Base-by-base conservation (phyloP, 768 basidiomycete species). In the Pleurotus citrinopileatus region DNA sequence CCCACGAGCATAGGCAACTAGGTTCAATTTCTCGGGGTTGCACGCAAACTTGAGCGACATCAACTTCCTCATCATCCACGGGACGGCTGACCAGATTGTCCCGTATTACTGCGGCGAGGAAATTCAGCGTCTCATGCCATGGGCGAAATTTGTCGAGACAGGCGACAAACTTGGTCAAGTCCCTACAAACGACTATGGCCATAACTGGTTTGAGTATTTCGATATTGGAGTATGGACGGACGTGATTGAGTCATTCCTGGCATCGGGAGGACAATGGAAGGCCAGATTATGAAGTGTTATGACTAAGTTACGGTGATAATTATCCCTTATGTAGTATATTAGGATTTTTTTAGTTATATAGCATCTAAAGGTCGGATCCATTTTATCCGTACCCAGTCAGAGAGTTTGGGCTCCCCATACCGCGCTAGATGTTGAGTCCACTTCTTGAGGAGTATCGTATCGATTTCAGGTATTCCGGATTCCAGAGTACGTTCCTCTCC, bases 141-240 rank as follows among this genome's bases (percentile, higher is more conserved):
- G 70, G 66, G 73, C 76, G 1, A 62, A 58, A 42, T 55, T 63
- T 12, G 65, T 75, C 0, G 60, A 68, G 52, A 58, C 70, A 1
- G 76, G 76, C 6, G 25, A 51, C 7, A 32, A 53, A 3, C 63
- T 63, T 5, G 75, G 72, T 0, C 67, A 72, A 52, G 62, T 78
- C 13, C 69, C 71, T 20, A 66, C 50, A 51, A 60, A 69, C 23
- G 67, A 62, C 2, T 77, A 78, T 54, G 76, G 76, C 2, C 76
- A 77, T 57, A 59, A 70, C 32, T 78, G 74, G 77, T 73, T 67
- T 54, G 77, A 77, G 57, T 79, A 77, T 57, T 78, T 78, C 53
- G 70, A 71, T 54, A 59, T 72, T 4, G 61, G 63, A 45, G 63
- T 75, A 32, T 78, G 76, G 76, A 57, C 57, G 19, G 67, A 69